A percentile compares a stretch with the other conserved stretches of the same genome.
Evolutionary conservation across 495 filamentous ascomycete species (phyloP).

Genomic region (Podospora tetraspora): DNA sequence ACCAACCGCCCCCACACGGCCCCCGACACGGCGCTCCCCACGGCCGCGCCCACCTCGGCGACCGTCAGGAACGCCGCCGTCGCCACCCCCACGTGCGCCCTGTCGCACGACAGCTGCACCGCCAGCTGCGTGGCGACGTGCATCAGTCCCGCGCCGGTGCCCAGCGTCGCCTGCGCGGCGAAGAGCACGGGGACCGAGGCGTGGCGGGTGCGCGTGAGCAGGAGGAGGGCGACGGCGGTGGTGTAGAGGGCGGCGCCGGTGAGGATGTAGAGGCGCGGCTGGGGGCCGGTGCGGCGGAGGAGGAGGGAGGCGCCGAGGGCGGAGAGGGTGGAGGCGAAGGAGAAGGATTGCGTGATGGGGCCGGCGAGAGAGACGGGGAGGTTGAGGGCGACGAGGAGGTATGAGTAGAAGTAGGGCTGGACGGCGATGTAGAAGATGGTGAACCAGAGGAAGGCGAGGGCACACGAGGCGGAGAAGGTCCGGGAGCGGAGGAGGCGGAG

Average conservation of each 20-base stretch:
- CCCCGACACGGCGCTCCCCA: constrained; percentile 54
- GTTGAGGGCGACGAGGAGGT: constrained; percentile 59
- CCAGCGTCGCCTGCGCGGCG: constrained; percentile 66
- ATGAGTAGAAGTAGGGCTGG: constrained; percentile 55
- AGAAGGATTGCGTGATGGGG: constrained; percentile 49
- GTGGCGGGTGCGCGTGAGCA: constrained; percentile 55
- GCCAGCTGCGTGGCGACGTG: constrained; percentile 58
- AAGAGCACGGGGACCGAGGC: constrained; percentile 52
- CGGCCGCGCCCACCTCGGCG: constrained; percentile 54
- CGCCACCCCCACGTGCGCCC: constrained; percentile 56
- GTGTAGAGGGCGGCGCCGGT: constrained; percentile 54
- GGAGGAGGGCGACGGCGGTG: constrained; percentile 59
- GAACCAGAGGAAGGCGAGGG: constrained; percentile 50
- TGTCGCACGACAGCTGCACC: constrained; percentile 49
- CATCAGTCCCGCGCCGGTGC: constrained; percentile 53
- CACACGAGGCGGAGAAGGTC: constrained; percentile 58
- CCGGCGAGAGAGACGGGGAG: constrained; percentile 48
- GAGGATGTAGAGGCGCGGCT: constrained; percentile 32
- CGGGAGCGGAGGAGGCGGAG: constrained; percentile 55
- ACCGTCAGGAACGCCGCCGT: constrained; percentile 56
- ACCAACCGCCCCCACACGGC: constrained; percentile 61
- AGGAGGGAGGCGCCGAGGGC: constrained; percentile 48
- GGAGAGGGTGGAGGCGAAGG: constrained; percentile 49
- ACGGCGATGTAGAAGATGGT: constrained; percentile 61
- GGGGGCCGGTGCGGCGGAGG: constrained; percentile 40